Conservation (phyloP, 306 rosid genomes). For the Aeschynomene evenia region DNA sequence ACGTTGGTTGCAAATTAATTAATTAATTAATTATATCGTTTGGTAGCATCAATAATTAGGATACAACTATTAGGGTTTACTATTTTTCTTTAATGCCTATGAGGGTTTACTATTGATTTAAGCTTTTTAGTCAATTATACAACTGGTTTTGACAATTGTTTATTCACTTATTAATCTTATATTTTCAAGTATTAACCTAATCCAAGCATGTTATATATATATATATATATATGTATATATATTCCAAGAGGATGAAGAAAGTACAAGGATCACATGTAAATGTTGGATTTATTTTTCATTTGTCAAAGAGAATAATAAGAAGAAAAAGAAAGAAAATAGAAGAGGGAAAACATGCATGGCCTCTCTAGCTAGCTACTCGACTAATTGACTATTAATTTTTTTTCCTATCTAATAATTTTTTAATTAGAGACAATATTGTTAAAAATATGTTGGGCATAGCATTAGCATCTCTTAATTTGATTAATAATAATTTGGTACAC, state of each 20-base stretch:
- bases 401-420: too few relatives aligned
- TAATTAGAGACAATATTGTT: too few relatives aligned
- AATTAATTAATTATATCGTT: background rate
- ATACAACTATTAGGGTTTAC: background rate
- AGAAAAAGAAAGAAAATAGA: background rate
- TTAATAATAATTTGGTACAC: background rate
- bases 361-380: background rate
- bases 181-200: background rate
- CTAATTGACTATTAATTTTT: background rate
- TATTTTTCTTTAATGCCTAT: too few relatives aligned
- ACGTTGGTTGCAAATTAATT: background rate
- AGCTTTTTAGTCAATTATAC: background rate
- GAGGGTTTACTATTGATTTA: background rate
- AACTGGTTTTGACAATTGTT: background rate
- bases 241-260: background rate
- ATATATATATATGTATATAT: too few relatives aligned
- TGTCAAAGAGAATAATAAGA: too few relatives aligned
- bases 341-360: background rate
- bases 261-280: background rate
- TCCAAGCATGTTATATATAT: too few relatives aligned
- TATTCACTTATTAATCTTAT: background rate
- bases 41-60: background rate
- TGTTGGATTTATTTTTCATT: background rate
- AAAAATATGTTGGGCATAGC: too few relatives aligned
- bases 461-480: too few relatives aligned